These are phyloP conservation scores for Pichia cactophila DNA, from an alignment of 1,139 yeast species.

Conservation along the genomic window DNA sequence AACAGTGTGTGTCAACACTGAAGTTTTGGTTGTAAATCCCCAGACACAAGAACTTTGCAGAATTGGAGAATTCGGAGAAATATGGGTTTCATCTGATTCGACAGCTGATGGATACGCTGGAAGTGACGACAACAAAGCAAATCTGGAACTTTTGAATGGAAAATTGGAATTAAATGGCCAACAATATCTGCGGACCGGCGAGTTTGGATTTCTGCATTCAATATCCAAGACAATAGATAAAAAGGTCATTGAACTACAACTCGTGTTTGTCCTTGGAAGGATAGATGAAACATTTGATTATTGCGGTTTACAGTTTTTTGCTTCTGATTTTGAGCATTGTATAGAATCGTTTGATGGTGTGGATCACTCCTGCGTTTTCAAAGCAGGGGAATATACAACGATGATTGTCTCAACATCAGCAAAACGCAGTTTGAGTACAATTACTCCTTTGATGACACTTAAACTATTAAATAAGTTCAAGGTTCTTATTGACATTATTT, in stretches of 20 bases:
- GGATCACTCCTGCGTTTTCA: slow-evolving; percentile 40
- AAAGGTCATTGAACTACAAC: slow-evolving; percentile 53
- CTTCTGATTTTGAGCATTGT: slow-evolving; percentile 72
- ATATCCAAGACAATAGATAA: slow-evolving; percentile 33
- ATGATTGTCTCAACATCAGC: slow-evolving; percentile 54
- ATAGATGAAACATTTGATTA: slow-evolving; percentile 87
- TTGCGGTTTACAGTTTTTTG: slow-evolving; percentile 87
- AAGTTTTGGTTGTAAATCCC: slow-evolving; percentile 90
- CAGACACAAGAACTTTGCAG: slow-evolving; percentile 74
- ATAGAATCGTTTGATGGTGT: slow-evolving; percentile 40
- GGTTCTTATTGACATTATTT: slow-evolving; percentile 75
- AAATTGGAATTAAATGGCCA: slow-evolving; percentile 45
- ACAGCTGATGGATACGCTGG: slow-evolving; percentile 48
- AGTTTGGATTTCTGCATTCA: slow-evolving; percentile 83
- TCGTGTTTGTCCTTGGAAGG: slow-evolving; percentile 77
- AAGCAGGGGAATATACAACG: slow-evolving; percentile 76
- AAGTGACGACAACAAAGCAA: slow-evolving; percentile 27
- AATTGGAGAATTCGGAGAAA: slow-evolving; percentile 95
- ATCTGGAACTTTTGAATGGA: slow-evolving; percentile 22
- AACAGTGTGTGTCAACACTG: slow-evolving; percentile 91
- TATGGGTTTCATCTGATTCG: slow-evolving; percentile 92
- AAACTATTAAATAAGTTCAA: slow-evolving; percentile 77
- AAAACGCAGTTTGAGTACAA: slow-evolving; percentile 45
- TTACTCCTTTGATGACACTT: slow-evolving; percentile 79
- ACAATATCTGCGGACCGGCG: slow-evolving; percentile 83